A percentile compares a stretch with the other conserved stretches of the same genome.
phyloP scores from a whole-genome alignment of 768 basidiomycete genomes.

The Cubamyces lactineus region DNA sequence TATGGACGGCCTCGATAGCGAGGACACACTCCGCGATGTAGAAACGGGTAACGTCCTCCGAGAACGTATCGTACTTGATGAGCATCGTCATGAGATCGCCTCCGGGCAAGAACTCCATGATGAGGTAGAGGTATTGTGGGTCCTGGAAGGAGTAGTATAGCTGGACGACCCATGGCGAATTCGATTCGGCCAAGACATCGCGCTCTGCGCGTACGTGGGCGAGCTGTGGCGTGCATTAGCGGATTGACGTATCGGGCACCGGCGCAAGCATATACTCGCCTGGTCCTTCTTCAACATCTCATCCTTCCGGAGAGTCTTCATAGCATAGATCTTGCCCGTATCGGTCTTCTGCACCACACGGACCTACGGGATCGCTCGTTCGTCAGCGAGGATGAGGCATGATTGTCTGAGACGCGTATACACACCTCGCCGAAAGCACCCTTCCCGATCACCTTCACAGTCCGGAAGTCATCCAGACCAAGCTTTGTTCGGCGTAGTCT shows the following conservation, averaged over 20 bases:
- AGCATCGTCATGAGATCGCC: conserved; percentile 99
- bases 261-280: conserved; percentile 48
- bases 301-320: conserved; percentile 96
- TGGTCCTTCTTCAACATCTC: conserved; percentile 99
- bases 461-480: conserved; percentile 90
- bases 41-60: conserved; percentile 96
- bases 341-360: conserved; percentile 95
- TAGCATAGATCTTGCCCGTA: conserved; percentile 97
- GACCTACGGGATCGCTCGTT: conserved; percentile 50
- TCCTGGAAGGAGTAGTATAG: conserved; percentile 99
- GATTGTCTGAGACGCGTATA: conserved; percentile 6
- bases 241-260: background rate
- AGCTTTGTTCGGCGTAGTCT: conserved; percentile 88
- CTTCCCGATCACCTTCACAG: conserved; percentile 98
- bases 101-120: conserved; percentile 99
- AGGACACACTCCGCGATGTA: conserved; percentile 99
- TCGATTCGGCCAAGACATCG: conserved; percentile 94
- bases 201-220: conserved; percentile 98
- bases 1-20: conserved; percentile 97
- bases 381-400: background rate
- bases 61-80: conserved; percentile 99
- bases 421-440: conserved; percentile 97
- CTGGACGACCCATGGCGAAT: conserved; percentile 96
- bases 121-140: conserved; percentile 85
- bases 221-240: conserved; percentile 54